phyloP scores from a whole-genome alignment of 768 basidiomycete genomes.

The Lentinula edodes region DNA sequence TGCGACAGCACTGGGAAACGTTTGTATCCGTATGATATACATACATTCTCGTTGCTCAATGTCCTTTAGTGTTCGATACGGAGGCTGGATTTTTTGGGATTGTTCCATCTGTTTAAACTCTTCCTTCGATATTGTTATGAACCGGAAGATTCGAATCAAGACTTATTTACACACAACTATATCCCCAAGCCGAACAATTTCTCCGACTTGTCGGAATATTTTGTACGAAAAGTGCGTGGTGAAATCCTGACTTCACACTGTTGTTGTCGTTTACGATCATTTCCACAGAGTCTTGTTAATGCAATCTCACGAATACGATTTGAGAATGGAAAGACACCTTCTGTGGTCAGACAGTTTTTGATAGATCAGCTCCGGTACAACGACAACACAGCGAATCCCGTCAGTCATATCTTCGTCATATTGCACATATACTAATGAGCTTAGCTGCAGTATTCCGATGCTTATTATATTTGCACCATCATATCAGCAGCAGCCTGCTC shows the following conservation, averaged over 20 bases:
- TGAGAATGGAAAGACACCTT: constrained; percentile 80
- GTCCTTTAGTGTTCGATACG: constrained; percentile 71
- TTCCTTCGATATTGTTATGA: constrained; percentile 90
- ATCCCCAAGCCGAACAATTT: constrained; percentile 97
- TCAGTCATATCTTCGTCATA: constrained; percentile 31
- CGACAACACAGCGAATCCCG: constrained; percentile 88
- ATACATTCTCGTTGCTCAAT: constrained; percentile 6
- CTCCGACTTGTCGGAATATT: constrained; percentile 86
- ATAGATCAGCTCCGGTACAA: constrained; percentile 93
- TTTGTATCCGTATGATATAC: constrained; percentile 25
- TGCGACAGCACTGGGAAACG: constrained; percentile 74
- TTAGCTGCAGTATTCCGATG: constrained; percentile 73
- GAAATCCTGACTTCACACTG: background rate
- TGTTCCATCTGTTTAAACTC: constrained; percentile 94
- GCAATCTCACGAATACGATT: constrained; percentile 85
- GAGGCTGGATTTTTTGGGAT: constrained; percentile 79
- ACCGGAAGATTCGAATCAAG: constrained; percentile 73
- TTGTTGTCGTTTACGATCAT: background rate
- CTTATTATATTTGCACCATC: constrained; percentile 82
- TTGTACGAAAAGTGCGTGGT: constrained; percentile 78
- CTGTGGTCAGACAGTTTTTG: constrained; percentile 80
- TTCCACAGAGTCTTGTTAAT: constrained; percentile 62
- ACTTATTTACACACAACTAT: constrained; percentile 81
- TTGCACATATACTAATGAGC: background rate
- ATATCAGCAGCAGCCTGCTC: constrained; percentile 80